These are phyloP conservation scores for Microcyclospora pomicola DNA, from an alignment of 2,329 filamentous ascomycete genomes.

Conservation along the genomic window DNA sequence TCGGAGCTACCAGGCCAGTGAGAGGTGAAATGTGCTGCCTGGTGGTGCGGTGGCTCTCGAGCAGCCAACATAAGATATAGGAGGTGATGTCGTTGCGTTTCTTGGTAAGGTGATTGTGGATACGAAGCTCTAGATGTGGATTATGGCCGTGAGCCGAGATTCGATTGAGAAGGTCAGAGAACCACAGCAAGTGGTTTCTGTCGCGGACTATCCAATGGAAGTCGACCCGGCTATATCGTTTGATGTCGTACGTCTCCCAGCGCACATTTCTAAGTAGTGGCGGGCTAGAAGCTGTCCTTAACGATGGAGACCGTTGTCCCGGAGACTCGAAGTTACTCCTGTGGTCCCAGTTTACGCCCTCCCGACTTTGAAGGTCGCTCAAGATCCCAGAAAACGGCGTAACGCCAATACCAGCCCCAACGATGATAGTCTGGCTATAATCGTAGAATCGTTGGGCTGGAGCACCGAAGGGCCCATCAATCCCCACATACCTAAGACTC, in stretches of 20 bases:
- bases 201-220: constrained; percentile 50
- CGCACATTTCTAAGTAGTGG: neutral
- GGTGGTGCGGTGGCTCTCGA: constrained; percentile 42
- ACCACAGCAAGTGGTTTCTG: constrained; percentile 43
- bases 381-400: constrained; percentile 46
- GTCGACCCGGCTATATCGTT: constrained; percentile 32
- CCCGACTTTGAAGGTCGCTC: constrained; percentile 34
- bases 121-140: constrained; percentile 37
- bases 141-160: constrained; percentile 27
- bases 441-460: constrained; percentile 46
- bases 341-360: no score
- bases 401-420: constrained; percentile 44
- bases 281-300: neutral
- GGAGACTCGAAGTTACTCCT: no score
- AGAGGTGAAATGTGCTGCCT: constrained; percentile 39
- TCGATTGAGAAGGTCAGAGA: constrained; percentile 42
- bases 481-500: constrained; percentile 35
- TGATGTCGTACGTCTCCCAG: neutral
- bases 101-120: constrained; percentile 44
- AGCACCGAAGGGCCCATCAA: constrained; percentile 45
- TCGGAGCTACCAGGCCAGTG: constrained; percentile 40
- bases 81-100: constrained; percentile 40
- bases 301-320: neutral
- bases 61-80: constrained; percentile 42
- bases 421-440: constrained; percentile 42